Evolutionary conservation across 129 eudicot species (phyloP).

Genomic region (sunflower (Helianthus annuus)): HanXRQr2.0-SUNRISE NC_035434.2:112893521-112894020

Average conservation of each 20-base stretch:
- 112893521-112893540: conserved; percentile 43
- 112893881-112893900: too few species aligned
- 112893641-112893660: conserved; percentile 1
- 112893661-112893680: background rate
- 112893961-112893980: too few species aligned
- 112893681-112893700: background rate
- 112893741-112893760: conserved; percentile 27
- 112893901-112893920: too few species aligned
- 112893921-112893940: too few species aligned
- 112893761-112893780: background rate
- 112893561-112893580: conserved; percentile 53
- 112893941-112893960: too few species aligned
- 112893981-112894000: too few species aligned
- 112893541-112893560: conserved; percentile 43
- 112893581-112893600: conserved; percentile 48
- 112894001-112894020: too few species aligned
- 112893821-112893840: too few species aligned
- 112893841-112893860: too few species aligned
- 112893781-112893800: background rate
- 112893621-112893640: conserved; percentile 42
- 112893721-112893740: conserved; percentile 56
- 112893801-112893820: background rate
- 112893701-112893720: conserved; percentile 47
- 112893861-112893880: too few species aligned
- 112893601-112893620: conserved; percentile 46